Evolutionary conservation across 2,329 filamentous ascomycete genomes (phyloP).

Genomic region (Myriosclerotinia scirpicola): DNA sequence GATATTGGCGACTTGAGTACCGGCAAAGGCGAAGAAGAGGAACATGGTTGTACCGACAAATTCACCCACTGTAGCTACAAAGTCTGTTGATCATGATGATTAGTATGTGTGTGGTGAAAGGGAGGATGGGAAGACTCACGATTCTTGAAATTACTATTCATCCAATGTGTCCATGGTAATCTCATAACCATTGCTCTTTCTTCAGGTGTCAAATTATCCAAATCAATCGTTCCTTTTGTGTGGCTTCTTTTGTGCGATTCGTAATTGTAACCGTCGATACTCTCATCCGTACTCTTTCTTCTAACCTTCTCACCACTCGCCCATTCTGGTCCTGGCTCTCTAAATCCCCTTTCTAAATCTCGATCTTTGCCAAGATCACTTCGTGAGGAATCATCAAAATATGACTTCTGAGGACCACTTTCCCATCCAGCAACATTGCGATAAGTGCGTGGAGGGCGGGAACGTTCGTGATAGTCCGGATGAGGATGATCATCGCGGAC

Average conservation of each 20-base stretch:
- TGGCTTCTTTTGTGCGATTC: conserved; percentile 25
- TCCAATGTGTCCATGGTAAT: conserved; percentile 49
- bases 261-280: conserved; percentile 37
- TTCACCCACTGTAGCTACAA: conserved; percentile 37
- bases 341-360: conserved; percentile 28
- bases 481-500: conserved; percentile 26
- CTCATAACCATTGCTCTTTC: conserved; percentile 48
- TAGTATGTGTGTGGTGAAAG: neutral
- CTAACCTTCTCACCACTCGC: conserved; percentile 22
- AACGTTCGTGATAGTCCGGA: conserved; percentile 33
- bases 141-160: conserved; percentile 50
- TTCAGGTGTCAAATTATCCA: conserved; percentile 44
- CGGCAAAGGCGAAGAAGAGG: conserved; percentile 42
- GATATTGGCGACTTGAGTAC: conserved; percentile 36
- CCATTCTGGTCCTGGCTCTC: conserved; percentile 2
- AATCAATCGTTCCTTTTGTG: conserved; percentile 39
- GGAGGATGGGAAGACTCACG: conserved; percentile 23
- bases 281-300: conserved; percentile 27
- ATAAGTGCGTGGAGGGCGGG: conserved; percentile 35
- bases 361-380: conserved; percentile 23
- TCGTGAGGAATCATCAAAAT: conserved; percentile 32
- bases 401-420: conserved; percentile 27
- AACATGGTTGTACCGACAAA: conserved; percentile 43
- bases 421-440: conserved; percentile 31
- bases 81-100: conserved; percentile 27